Conservation (phyloP, 352 stramenopile genomes). For the Pythium folliculosum region DNA sequence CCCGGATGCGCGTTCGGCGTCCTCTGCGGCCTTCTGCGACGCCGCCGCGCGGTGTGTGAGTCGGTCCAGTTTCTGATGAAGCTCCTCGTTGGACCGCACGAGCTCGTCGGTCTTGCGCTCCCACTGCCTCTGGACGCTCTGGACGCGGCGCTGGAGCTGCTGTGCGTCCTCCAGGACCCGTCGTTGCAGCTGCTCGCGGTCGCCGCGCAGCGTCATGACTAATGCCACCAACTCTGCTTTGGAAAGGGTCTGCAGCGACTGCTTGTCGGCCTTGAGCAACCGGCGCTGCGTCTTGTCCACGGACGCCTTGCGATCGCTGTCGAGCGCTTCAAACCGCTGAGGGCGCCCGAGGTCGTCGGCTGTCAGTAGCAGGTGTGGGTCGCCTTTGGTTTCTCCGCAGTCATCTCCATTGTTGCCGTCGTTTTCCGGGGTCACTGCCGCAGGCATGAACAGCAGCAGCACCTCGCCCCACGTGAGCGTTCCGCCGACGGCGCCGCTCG, state of each 20-base stretch:
- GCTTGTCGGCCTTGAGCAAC: conserved; percentile 20
- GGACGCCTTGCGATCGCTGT: not conserved
- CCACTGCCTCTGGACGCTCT: conserved; percentile 48
- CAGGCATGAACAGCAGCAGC: conserved; percentile 66
- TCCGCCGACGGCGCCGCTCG: conserved; percentile 19
- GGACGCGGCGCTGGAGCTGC: conserved; percentile 42
- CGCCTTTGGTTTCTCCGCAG: not conserved
- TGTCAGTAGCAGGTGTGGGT: not conserved
- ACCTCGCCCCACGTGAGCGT: conserved; percentile 81
- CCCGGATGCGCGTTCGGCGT: conserved; percentile 29
- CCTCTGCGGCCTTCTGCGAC: conserved; percentile 32
- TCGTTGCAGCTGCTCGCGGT: conserved; percentile 45
- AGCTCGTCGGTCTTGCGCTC: conserved; percentile 44
- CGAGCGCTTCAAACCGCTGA: conserved; percentile 9
- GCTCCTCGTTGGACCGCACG: conserved; percentile 38
- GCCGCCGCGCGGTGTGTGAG: conserved; percentile 12
- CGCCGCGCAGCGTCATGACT: conserved; percentile 36
- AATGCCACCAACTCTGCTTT: conserved; percentile 49
- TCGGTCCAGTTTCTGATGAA: conserved; percentile 33
- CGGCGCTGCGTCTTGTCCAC: not conserved
- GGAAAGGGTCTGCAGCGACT: conserved; percentile 32
- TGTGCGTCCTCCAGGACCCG: conserved; percentile 46
- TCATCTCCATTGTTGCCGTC: too few relatives aligned
- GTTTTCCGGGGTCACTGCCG: conserved; percentile 8
- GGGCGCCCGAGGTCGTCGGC: conserved; percentile 6